Evolutionary conservation across 805 yeast species (phyloP), one percentile per base, ranked within the genome.

Genomic region (Candida arabinofermentans): DNA sequence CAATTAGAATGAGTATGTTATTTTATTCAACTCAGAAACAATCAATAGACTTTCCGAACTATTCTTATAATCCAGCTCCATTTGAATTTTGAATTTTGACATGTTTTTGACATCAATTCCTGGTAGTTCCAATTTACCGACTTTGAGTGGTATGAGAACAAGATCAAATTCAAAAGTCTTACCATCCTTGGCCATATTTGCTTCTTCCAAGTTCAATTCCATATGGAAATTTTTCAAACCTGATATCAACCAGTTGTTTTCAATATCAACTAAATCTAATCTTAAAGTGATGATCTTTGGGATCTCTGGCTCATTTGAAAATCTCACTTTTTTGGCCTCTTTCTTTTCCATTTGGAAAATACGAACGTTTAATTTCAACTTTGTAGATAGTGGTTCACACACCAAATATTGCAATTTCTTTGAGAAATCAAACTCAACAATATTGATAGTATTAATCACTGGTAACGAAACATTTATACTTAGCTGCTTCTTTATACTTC

Each of bases 71-170:
- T 83, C 86, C 3, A 82, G 60, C 44, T 86, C 88, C 69, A 78
- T 72, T 62, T 70, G 45, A 59, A 67, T 37, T 27, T 58, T 50
- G 48, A 59, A 61, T 8, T 71, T 53, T 13, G 50, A 39, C 29
- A 57, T 33, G 27, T 50, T 57, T 32, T 59, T 62, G 14, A 83
- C 67, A 24, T 71, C 74, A 4, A 86, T 66, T 41, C 67, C 73
- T 0, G 97, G 97, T 27, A 86, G 66, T 2, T 70, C 62, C 8
- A 90, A 57, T 43, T 81, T 80, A 0, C 98, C 97, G 18, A 81
- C 77, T 46, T 77, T 82, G 40, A 88, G 59, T 1, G 98, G 97
- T 13, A 87, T 72, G 46, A 90, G 60, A 3, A 73, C 64, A 14
- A 89, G 43, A 14, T 70, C 59, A 27, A 69, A 51, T 4, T 50